phyloP scores from a whole-genome alignment of 2,329 filamentous ascomycete species.

The Beauveria sp. region DNA sequence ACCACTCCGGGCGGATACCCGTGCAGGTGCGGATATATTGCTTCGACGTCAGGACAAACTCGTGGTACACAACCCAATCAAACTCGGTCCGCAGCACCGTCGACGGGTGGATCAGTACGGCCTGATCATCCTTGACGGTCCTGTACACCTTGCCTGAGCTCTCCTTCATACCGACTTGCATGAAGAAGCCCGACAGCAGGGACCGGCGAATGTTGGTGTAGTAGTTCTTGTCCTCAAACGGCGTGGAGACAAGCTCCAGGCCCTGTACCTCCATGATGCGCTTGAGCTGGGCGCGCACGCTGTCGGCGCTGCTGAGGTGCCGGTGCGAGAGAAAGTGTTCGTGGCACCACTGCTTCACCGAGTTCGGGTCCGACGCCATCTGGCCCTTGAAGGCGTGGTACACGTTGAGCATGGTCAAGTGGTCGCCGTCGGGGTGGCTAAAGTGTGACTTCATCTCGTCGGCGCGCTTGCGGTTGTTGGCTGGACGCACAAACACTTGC shows the following conservation, averaged over 20 bases:
- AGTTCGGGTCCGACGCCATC: conserved; percentile 49
- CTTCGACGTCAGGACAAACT: conserved; percentile 96
- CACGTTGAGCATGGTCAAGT: conserved; percentile 91
- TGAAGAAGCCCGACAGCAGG: conserved; percentile 93
- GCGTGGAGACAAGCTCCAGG: conserved; percentile 77
- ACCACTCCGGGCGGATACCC: conserved; percentile 86
- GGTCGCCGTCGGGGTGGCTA: conserved; percentile 86
- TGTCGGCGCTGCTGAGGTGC: conserved; percentile 85
- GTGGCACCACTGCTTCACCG: conserved; percentile 88
- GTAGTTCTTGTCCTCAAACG: conserved; percentile 93
- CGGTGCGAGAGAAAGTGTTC: conserved; percentile 91
- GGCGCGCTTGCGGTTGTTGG: conserved; percentile 76
- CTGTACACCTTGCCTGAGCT: conserved; percentile 81
- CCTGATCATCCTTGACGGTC: conserved; percentile 95
- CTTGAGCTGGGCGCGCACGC: conserved; percentile 83
- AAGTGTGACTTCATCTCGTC: conserved; percentile 98
- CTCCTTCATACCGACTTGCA: conserved; percentile 97
- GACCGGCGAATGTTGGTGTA: conserved; percentile 95
- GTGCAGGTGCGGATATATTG: conserved; percentile 96
- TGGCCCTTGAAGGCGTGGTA: conserved; percentile 92
- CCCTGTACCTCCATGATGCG: conserved; percentile 94
- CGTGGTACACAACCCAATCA: conserved; percentile 97
- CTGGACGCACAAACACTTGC: conserved; percentile 85
- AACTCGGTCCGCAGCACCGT: conserved; percentile 82
- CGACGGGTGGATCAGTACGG: conserved; percentile 85